These are phyloP conservation scores for Schizopora paradoxa DNA, from an alignment of 1,284 basidiomycete species.

Conservation along the genomic window DNA sequence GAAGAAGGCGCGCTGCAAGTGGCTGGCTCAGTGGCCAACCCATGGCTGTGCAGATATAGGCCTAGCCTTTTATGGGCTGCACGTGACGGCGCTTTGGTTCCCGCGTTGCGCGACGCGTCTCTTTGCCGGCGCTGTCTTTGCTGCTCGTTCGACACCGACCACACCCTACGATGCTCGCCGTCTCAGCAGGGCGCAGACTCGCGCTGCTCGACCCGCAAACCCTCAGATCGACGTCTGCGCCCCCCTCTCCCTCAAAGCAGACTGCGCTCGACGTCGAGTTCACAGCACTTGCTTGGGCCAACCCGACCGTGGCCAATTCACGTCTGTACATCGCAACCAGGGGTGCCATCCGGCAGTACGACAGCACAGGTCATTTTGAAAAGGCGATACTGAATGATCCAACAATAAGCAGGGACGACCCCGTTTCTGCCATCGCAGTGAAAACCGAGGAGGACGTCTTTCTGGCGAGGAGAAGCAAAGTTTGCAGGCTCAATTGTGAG, in stretches of 20 bases:
- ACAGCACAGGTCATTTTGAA: constrained; percentile 40
- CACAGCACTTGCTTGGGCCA: constrained; percentile 47
- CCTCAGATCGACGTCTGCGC: constrained; percentile 39
- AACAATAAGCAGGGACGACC: constrained; percentile 24
- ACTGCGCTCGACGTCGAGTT: constrained; percentile 34
- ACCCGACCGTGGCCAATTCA: constrained; percentile 46
- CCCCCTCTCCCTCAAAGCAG: constrained; percentile 33
- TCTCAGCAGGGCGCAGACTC: constrained; percentile 39
- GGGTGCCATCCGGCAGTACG: constrained; percentile 45
- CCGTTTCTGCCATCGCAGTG: constrained; percentile 37
- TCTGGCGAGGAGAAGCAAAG: constrained; percentile 42
- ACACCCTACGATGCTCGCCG: constrained; percentile 42
- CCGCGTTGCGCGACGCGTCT: too few species aligned
- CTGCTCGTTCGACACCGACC: too few species aligned
- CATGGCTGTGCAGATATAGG: too few species aligned
- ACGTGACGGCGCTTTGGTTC: too few species aligned
- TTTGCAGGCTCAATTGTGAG: constrained; percentile 59
- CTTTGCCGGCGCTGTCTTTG: too few species aligned
- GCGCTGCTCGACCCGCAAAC: constrained; percentile 40
- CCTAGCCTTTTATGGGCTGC: too few species aligned
- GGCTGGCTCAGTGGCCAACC: too few species aligned
- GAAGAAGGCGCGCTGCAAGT: too few species aligned
- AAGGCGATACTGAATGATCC: constrained; percentile 37
- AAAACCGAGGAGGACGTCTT: constrained; percentile 46
- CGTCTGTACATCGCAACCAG: constrained; percentile 47